Conservation (phyloP, 139 green algal species). For the Haematococcus sp. region DNA sequence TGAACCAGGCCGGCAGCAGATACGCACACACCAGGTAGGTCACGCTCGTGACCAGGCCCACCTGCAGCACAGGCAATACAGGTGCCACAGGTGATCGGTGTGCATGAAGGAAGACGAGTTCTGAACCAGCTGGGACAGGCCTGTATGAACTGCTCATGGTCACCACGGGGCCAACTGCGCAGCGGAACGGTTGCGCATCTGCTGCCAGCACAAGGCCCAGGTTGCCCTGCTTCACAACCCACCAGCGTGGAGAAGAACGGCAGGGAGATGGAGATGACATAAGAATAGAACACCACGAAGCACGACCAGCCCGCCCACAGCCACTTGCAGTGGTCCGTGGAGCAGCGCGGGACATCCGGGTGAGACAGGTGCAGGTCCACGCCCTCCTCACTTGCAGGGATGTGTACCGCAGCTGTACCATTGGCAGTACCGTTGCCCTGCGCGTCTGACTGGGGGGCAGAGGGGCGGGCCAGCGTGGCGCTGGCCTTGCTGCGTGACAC, state of each 20-base stretch:
- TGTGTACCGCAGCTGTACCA: too few species aligned
- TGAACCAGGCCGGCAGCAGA: slow-evolving; percentile 49
- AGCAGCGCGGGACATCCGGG: not conserved
- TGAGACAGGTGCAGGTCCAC: too few species aligned
- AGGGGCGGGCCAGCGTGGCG: too few species aligned
- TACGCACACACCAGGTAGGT: slow-evolving; percentile 60
- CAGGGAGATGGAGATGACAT: slow-evolving; percentile 37
- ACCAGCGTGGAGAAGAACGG: slow-evolving; percentile 58
- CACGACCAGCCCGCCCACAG: slow-evolving; percentile 32
- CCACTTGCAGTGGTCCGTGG: slow-evolving; percentile 1
- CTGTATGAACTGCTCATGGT: not conserved
- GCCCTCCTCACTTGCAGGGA: too few species aligned
- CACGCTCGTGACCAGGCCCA: slow-evolving; percentile 46
- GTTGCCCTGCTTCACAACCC: not conserved
- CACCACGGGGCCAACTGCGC: too few species aligned
- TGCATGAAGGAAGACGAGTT: not conserved
- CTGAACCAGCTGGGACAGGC: not conserved
- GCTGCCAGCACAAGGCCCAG: too few species aligned
- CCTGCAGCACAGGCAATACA: not conserved
- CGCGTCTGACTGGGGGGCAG: not conserved
- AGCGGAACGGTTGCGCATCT: too few species aligned
- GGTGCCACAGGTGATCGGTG: too few species aligned
- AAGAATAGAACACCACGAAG: slow-evolving; percentile 49
- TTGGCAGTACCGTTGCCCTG: not conserved
- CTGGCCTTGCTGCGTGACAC: too few species aligned